Evolutionary conservation across 2,329 filamentous ascomycete species (phyloP).

Genomic region (Alternaria rosae): DNA sequence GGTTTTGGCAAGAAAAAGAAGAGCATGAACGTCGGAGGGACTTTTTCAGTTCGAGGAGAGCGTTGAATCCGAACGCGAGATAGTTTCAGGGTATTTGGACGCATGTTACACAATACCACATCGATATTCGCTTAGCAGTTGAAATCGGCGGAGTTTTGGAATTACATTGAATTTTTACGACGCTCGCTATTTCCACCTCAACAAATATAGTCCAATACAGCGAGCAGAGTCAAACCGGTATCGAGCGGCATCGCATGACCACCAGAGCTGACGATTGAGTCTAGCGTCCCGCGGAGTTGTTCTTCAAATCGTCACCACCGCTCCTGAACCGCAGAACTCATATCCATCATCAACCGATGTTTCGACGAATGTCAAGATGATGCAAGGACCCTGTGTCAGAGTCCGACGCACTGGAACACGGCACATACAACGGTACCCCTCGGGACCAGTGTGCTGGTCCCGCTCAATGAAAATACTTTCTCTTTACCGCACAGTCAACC

Average conservation of each 20-base stretch:
- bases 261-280: neutral
- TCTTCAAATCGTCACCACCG: neutral
- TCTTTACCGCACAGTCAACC: neutral
- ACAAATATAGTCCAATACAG: neutral
- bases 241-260: neutral
- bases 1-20: neutral
- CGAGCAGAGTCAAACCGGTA: neutral
- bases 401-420: neutral
- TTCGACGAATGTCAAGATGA: neutral
- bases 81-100: neutral
- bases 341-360: neutral
- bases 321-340: neutral
- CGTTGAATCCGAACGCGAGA: neutral
- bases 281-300: neutral
- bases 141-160: neutral
- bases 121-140: neutral
- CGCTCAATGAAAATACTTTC: neutral
- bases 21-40: neutral
- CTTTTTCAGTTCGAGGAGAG: neutral
- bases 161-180: neutral
- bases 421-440: neutral
- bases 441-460: neutral
- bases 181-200: neutral
- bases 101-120: neutral
- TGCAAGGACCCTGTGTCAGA: neutral